Percentiles rank a stretch among this genome's conserved stretches.
Evolutionary conservation across 2,329 filamentous ascomycete genomes (phyloP).

Genomic region (Colletotrichum orchidophilum): DNA sequence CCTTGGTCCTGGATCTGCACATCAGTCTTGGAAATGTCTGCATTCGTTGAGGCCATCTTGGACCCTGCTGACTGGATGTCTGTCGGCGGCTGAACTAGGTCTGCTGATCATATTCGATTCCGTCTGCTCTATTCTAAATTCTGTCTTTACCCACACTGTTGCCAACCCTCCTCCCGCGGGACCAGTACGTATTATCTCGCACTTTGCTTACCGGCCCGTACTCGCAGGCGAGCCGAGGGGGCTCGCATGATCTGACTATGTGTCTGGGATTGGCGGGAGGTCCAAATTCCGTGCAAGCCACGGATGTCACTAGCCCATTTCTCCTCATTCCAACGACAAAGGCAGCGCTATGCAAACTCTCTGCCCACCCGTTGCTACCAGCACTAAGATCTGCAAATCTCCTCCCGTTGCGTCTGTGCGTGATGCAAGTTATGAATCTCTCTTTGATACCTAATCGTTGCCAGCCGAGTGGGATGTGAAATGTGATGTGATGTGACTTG

Average conservation of each 20-base stretch:
- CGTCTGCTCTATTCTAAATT: neutral
- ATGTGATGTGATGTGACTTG: neutral
- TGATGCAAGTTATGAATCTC: neutral
- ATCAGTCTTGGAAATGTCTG: neutral
- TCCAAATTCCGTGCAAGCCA: constrained; percentile 10
- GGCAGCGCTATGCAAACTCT: neutral
- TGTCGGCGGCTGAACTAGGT: neutral
- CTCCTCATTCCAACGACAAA: constrained; percentile 20
- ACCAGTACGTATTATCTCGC: neutral
- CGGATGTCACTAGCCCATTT: constrained; percentile 20
- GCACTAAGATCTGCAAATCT: neutral
- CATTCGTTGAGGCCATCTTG: neutral
- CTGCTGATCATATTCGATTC: neutral
- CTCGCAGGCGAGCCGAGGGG: neutral
- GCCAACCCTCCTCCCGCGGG: neutral
- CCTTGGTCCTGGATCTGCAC: neutral
- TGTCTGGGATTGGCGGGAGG: neutral
- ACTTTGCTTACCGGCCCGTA: neutral
- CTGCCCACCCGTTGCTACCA: neutral
- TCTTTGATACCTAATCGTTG: neutral
- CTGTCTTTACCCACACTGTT: no score
- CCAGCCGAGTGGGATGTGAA: neutral
- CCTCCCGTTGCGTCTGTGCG: constrained; percentile 20
- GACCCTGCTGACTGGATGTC: neutral
- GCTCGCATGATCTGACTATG: neutral